Evolutionary conservation across 148 eudicot genomes (phyloP).

Genomic region (Persicaria maculosa): DNA sequence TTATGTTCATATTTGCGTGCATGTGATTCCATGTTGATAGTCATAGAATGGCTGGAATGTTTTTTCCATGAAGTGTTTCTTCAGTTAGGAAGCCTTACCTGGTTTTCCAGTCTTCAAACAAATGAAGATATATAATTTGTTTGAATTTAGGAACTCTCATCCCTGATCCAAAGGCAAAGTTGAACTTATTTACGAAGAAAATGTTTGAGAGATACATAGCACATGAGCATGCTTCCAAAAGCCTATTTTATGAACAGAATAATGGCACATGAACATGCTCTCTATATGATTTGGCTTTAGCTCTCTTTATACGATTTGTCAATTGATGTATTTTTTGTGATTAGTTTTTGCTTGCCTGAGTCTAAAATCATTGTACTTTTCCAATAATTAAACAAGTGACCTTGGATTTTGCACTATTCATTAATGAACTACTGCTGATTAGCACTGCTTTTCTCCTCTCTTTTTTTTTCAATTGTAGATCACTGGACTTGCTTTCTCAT

Average conservation of each 20-base stretch:
- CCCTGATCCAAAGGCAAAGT: background rate
- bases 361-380: too few species aligned
- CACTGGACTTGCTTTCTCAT: conserved; percentile 66
- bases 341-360: background rate
- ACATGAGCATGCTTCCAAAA: background rate
- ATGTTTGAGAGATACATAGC: background rate
- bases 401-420: background rate
- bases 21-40: background rate
- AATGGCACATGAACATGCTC: background rate
- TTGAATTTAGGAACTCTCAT: background rate
- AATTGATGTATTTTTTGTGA: background rate
- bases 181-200: background rate
- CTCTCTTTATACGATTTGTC: background rate
- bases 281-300: background rate
- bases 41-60: background rate
- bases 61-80: background rate
- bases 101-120: background rate
- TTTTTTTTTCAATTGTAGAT: conserved; percentile 32
- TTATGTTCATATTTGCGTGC: background rate
- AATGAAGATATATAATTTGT: background rate
- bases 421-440: background rate
- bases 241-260: background rate
- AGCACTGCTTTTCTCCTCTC: background rate
- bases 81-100: background rate
- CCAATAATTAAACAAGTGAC: background rate